Evolutionary conservation across 1,139 yeast species (phyloP).

Genomic region (Yamadazyma dendronema): DNA sequence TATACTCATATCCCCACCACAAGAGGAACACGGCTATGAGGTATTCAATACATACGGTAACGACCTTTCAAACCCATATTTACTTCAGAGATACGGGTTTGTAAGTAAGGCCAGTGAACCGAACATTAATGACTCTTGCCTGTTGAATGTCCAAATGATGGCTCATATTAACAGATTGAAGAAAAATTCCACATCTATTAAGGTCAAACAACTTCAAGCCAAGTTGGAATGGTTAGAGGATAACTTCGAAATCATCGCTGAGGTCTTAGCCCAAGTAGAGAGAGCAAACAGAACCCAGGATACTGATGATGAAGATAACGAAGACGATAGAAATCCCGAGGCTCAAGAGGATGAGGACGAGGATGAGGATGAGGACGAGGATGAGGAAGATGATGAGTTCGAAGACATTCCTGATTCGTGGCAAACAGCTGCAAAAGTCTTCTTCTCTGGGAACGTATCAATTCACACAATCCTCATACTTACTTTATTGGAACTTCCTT

Average conservation of each 20-base stretch:
- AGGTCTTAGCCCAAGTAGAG: slow-evolving; percentile 19
- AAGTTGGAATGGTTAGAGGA: slow-evolving; percentile 67
- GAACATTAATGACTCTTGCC: slow-evolving; percentile 58
- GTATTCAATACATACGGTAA: slow-evolving; percentile 80
- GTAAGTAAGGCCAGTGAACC: slow-evolving; percentile 31
- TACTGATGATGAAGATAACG: slow-evolving; percentile 17
- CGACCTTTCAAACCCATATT: slow-evolving; percentile 56
- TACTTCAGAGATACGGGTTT: slow-evolving; percentile 77
- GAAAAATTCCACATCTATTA: slow-evolving; percentile 18
- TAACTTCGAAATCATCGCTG: slow-evolving; percentile 44
- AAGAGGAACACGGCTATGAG: slow-evolving; percentile 46
- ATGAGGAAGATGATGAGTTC: slow-evolving; percentile 16
- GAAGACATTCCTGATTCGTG: slow-evolving; percentile 27
- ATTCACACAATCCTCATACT: slow-evolving; percentile 27
- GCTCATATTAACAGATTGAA: slow-evolving; percentile 35
- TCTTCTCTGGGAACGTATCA: slow-evolving; percentile 23
- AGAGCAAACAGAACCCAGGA: slow-evolving; percentile 12
- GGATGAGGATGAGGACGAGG: slow-evolving; percentile 18
- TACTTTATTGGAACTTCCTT: slow-evolving; percentile 25
- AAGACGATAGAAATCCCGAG: slow-evolving; percentile 9
- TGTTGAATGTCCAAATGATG: slow-evolving; percentile 53
- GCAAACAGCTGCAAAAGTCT: slow-evolving; percentile 27
- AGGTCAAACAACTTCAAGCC: slow-evolving; percentile 33
- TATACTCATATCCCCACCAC: slow-evolving; percentile 38
- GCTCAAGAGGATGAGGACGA: slow-evolving; percentile 19